These are phyloP conservation scores for Ophiostoma australiae DNA, from an alignment of 2,329 filamentous ascomycete species.

Conservation along the genomic window DNA sequence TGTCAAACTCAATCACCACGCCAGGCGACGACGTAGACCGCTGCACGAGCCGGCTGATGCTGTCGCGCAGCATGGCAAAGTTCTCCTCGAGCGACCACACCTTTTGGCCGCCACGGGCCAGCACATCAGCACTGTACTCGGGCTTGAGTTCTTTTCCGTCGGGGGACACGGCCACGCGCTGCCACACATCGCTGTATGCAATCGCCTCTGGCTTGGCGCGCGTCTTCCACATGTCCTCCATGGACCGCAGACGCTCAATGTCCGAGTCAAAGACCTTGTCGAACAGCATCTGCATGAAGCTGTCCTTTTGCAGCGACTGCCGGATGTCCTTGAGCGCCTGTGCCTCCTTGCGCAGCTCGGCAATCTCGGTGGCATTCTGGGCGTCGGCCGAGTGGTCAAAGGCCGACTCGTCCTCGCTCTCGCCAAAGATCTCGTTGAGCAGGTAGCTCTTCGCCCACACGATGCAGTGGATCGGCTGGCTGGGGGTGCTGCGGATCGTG, in stretches of 20 bases:
- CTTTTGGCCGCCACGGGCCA: conserved; percentile 63
- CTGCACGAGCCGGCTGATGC: conserved; percentile 69
- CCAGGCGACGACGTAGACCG: conserved; percentile 47
- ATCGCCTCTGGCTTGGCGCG: conserved; percentile 69
- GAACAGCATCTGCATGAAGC: conserved; percentile 77
- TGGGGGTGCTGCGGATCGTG: conserved; percentile 93
- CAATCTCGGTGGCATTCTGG: conserved; percentile 83
- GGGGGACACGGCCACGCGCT: conserved; percentile 27
- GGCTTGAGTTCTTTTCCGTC: conserved; percentile 46
- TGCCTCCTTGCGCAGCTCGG: conserved; percentile 78
- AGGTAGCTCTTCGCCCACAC: conserved; percentile 98
- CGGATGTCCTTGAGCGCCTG: conserved; percentile 78
- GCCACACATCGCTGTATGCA: conserved; percentile 56
- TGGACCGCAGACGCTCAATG: conserved; percentile 72
- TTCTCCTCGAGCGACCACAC: conserved; percentile 82
- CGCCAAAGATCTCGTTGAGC: conserved; percentile 88
- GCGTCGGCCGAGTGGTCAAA: conserved; percentile 75
- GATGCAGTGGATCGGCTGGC: conserved; percentile 96
- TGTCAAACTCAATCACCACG: conserved; percentile 78
- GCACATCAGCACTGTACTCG: conserved; percentile 21
- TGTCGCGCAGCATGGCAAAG: conserved; percentile 79
- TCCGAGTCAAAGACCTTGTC: conserved; percentile 89
- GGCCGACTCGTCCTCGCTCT: conserved; percentile 77
- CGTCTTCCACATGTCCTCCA: conserved; percentile 96
- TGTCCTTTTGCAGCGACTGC: conserved; percentile 68